These are phyloP conservation scores for Plasmodium vivax DNA, from an alignment of 169 alveolate species.

Conservation along the genomic window DNA sequence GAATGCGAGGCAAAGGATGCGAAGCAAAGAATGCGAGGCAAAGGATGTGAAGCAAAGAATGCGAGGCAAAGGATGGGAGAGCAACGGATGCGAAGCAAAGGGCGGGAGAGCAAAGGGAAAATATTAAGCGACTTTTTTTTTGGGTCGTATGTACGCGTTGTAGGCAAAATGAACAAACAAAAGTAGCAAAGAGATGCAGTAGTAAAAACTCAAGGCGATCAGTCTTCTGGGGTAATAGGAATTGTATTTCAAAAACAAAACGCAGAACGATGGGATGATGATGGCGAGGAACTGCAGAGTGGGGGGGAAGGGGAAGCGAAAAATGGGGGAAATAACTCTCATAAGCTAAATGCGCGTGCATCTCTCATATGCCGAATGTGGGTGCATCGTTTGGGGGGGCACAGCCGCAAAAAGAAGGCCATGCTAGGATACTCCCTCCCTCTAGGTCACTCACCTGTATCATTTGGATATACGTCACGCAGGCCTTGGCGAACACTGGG, in stretches of 20 bases:
- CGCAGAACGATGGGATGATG: constrained; percentile 32
- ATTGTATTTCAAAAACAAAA: constrained; percentile 42
- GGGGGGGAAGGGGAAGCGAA: not conserved
- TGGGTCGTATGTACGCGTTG: constrained; percentile 63
- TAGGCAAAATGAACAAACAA: constrained; percentile 75
- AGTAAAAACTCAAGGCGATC: constrained; percentile 65
- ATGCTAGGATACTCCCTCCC: not conserved
- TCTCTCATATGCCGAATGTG: too few relatives aligned
- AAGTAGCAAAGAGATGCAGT: constrained; percentile 70
- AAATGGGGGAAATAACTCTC: not conserved
- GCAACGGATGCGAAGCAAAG: not conserved
- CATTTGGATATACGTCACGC: constrained; percentile 80
- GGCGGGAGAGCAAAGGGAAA: not conserved
- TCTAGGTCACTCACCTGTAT: constrained; percentile 59
- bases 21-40: too few relatives aligned
- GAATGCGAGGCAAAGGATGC: too few relatives aligned
- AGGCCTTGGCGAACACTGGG: constrained; percentile 51
- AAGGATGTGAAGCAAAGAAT: too few relatives aligned
- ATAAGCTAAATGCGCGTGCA: not conserved
- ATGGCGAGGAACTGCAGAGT: constrained; percentile 51
- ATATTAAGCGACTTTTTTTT: constrained; percentile 34
- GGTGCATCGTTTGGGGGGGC: not conserved
- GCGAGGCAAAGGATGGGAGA: not conserved
- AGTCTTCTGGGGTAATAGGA: constrained; percentile 73
- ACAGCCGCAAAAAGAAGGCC: not conserved